Evolutionary conservation across 148 eudicot genomes (phyloP), one percentile per base, ranked within the genome.

Genomic region (Vaccinium myrtillus): DNA sequence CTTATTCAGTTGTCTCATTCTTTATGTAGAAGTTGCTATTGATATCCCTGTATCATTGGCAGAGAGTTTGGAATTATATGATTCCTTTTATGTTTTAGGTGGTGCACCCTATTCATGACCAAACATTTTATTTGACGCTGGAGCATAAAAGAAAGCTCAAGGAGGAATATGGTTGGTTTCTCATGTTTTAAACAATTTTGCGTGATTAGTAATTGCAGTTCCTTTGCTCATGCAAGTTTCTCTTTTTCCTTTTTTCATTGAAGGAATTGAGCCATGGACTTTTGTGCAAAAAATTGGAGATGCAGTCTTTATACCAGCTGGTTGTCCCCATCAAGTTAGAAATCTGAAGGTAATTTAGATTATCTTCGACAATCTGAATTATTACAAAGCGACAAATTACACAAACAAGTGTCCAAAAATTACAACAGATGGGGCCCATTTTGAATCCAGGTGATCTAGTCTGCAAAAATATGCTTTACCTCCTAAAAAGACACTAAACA

Each of bases 261-360:
- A 53, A 91, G 92, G 94, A 59, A 87, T 92, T 58, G 92, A 92
- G 79, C 89, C 94, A 15, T 92, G 94, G 92, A 92, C 94, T 82
- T 88, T 90, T 87, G 85, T 92, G 59, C 94, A 92, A 83, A 92
- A 89, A 54, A 85, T 88, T 8, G 94, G 92, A 49, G 94, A 92
- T 76, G 92, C 94, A 63, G 91, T 92, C 53, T 87, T 90, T 78
- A 88, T 92, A 81, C 94, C 94, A 27, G 94, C 91, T 70, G 92
- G 94, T 30, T 90, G 92, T 46, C 89, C 94, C 18, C 92, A 90
- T 78, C 92, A 92, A 92, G 90, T 92, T 63, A 90, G 91, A 87
- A 92, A 91, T 87, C 81, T 92, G 84, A 89, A 89, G 93, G 94
- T 92, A 89, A 19, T 70, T 46, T 77, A 43, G 74, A 54, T 27